Base-by-base conservation (phyloP, 768 basidiomycete genomes). In the Amylocystis lapponica region DNA sequence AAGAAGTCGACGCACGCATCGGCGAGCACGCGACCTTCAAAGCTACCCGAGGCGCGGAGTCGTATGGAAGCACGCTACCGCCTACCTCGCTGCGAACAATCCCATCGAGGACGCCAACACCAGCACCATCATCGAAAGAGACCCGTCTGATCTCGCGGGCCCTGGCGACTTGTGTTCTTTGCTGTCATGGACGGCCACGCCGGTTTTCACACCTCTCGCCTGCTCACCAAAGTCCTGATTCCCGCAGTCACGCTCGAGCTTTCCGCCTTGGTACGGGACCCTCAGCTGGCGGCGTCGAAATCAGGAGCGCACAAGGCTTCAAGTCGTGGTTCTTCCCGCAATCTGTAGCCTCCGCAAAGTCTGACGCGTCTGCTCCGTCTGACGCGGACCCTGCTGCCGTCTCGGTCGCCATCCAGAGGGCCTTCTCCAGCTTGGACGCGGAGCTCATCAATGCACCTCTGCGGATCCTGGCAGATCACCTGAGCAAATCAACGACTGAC, bases 41-140 rank as follows among this genome's bases (percentile, higher is more conserved):
- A 41, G 66, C 65, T 16, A 64, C 74, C 35, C 45, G 66, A 11
- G 67, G 77, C 31, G 69, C 26, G 79, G 81, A 14, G 64, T 78
- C 40, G 63, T 71, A 11, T 90, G 87, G 87, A 81, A 75, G 51
- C 83, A 84, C 63, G 74, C 83, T 36, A 94, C 85, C 3, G 87
- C 89, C 14, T 76, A 73, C 26, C 68, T 98, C 27, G 70, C 87
- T 1, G 85, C 91, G 3, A 99, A 99, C 57, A 78, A 86, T 46
- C 89, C 92, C 7, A 81, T 96, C 39, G 96, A 99, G 64, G 96
- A 99, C 59, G 81, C 91, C 20, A 76, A 83, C 50, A 78, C 86
- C 3, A 72, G 75, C 47, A 79, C 81, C 43, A 68, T 92, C 48
- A 66, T 95, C 37, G 61, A 75, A 50, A 71, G 81, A 29, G 80